Evolutionary conservation across 75 land plant species (phyloP).

Genomic region (Ceratopteris richardii): DNA sequence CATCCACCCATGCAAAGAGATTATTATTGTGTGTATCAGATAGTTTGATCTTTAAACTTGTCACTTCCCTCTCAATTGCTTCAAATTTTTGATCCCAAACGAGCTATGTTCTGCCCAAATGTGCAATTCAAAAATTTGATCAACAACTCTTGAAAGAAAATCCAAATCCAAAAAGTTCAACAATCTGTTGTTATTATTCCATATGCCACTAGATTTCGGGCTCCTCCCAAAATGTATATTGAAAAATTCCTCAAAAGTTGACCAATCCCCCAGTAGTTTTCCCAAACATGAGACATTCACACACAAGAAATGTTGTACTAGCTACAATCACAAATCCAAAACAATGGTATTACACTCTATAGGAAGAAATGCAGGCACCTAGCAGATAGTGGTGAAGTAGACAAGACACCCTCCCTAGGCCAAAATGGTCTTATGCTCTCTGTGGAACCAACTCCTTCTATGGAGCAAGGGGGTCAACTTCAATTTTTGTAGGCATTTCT

Average conservation of each 20-base stretch:
- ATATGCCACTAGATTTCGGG: background rate
- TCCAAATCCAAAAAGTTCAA: conserved; percentile 6
- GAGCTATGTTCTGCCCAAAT: background rate
- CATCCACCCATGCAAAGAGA: conserved; percentile 91
- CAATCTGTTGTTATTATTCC: too few species aligned
- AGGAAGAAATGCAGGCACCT: too few species aligned
- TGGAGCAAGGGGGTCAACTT: too few species aligned
- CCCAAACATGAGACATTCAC: background rate
- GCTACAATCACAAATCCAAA: conserved; percentile 10
- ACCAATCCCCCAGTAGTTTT: conserved; percentile 7
- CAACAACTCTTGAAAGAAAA: conserved; percentile 31
- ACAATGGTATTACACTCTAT: conserved; percentile 12
- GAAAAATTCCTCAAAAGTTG: conserved; percentile 8
- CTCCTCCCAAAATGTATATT: background rate
- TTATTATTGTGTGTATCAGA: conserved; percentile 19
- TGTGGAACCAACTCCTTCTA: too few species aligned
- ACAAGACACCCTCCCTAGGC: too few species aligned
- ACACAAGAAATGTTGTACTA: background rate
- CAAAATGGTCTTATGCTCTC: too few species aligned
- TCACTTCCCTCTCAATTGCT: conserved; percentile 18
- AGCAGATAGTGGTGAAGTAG: too few species aligned
- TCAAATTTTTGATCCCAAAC: conserved; percentile 35
- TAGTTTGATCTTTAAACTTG: conserved; percentile 20
- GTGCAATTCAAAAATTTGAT: conserved; percentile 10
- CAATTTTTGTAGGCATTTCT: too few species aligned